Base-by-base conservation (phyloP, 805 yeast species). In the Starmerella vaccinii region DNA sequence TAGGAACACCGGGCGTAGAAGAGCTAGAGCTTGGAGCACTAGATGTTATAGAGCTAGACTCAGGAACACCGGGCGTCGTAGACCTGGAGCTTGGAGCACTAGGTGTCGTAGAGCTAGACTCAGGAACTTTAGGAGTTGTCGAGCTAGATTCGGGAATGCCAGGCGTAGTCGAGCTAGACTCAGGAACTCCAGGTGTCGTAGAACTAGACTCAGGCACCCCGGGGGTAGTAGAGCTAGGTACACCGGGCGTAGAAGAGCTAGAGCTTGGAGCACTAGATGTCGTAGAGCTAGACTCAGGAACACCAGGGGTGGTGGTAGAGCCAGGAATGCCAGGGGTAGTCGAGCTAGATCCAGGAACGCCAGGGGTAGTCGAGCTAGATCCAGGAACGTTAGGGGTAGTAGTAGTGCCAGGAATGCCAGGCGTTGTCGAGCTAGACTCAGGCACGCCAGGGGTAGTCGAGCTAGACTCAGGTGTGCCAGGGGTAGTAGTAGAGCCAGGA, bases 391-490 rank as follows among this genome's bases (percentile, higher is more conserved):
- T 16, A 30, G 33, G 33, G 13, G 33, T 13, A 15, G 33, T 13
- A 30, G 33, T 5, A 30, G 15, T 1, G 2, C 29, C 29, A 26
- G 29, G 29, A 12, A 8, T 8, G 29, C 29, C 29, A 26, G 29
- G 29, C 12, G 37, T 49, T 6, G 50, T 43, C n/a, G 26, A 26
- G 29, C 29, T 26, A n/a, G 22, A 34, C 12, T 10, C 39, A 19
- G 39, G n/a, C 12, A 13, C 21, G 2, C 56, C 76, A 67, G 47
- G 13, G 18, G 46, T 49, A 62, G 38, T 50, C 37, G 27, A 29
- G 40, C 27, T 43, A 8, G 24, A 34, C 16, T 12, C 39, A 34
- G 39, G 15, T 12, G 13, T 12, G 15, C 15, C 33, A 30, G 33
- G 33, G 13, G 33, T 13, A 15, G 33, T 13, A 30, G 33, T 5